phyloP scores from a whole-genome alignment of 169 alveolate species.

The Plasmodium malariae region DNA sequence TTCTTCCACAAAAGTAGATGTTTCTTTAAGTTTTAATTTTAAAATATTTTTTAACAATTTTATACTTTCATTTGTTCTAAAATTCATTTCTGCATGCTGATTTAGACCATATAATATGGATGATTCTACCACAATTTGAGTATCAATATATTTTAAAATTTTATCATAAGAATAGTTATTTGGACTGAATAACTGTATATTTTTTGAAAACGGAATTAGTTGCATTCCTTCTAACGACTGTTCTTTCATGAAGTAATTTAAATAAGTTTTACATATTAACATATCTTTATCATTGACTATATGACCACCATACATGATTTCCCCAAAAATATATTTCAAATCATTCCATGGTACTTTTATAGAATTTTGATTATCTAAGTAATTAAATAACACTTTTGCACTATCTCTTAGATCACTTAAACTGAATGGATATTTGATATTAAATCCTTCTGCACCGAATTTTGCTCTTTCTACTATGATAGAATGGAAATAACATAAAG shows the following conservation, averaged over 20 bases:
- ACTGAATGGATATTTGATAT: slow-evolving; percentile 96
- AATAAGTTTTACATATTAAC: slow-evolving; percentile 92
- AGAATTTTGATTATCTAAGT: slow-evolving; percentile 91
- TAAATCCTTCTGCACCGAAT: slow-evolving; percentile 99
- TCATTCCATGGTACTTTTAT: slow-evolving; percentile 98
- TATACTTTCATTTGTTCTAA: slow-evolving; percentile 75
- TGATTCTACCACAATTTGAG: slow-evolving; percentile 58
- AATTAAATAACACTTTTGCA: slow-evolving; percentile 94
- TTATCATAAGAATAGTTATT: slow-evolving; percentile 69
- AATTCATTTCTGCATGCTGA: slow-evolving; percentile 76
- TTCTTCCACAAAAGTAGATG: slow-evolving; percentile 68
- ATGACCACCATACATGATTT: slow-evolving; percentile 99
- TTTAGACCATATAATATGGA: slow-evolving; percentile 68
- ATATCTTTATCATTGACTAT: slow-evolving; percentile 97
- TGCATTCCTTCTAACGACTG: slow-evolving; percentile 95
- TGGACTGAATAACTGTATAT: slow-evolving; percentile 66
- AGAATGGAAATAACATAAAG: slow-evolving; percentile 97
- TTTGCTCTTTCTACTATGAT: slow-evolving; percentile 96
- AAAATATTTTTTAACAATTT: slow-evolving; percentile 63
- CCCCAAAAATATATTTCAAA: slow-evolving; percentile 96
- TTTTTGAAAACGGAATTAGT: slow-evolving; percentile 90
- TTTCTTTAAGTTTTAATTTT: slow-evolving; percentile 61
- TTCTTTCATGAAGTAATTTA: slow-evolving; percentile 94
- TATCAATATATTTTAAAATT: slow-evolving; percentile 70
- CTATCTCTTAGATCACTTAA: slow-evolving; percentile 97